These are phyloP conservation scores for Beta vulgaris DNA, from an alignment of 148 eudicot genomes.

Conservation along the genomic window DNA sequence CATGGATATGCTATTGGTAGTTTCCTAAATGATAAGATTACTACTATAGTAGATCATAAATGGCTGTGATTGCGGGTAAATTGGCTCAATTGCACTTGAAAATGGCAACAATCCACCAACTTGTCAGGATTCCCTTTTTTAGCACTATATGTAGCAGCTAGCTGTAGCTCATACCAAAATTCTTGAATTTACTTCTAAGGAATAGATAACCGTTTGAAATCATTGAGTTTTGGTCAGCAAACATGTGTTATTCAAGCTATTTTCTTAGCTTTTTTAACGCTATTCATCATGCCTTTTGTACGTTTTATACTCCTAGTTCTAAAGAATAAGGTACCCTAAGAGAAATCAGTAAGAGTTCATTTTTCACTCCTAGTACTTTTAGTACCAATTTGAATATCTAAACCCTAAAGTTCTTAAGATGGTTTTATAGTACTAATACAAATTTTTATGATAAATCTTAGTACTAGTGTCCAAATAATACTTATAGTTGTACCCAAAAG, in stretches of 20 bases:
- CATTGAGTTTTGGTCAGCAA: constrained; percentile 16
- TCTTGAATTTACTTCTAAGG: constrained; percentile 18
- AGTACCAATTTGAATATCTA: too few relatives aligned
- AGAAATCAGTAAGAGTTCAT: neutral
- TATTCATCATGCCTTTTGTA: neutral
- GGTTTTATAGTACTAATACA: too few relatives aligned
- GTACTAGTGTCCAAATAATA: too few relatives aligned
- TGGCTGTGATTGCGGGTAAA: constrained; percentile 25
- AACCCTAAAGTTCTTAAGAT: too few relatives aligned
- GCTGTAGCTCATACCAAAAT: constrained; percentile 3
- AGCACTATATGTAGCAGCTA: neutral
- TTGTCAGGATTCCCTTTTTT: constrained; percentile 10
- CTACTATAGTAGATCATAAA: neutral
- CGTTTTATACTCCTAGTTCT: neutral
- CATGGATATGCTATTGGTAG: neutral
- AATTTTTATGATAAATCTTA: too few relatives aligned
- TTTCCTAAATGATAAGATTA: neutral
- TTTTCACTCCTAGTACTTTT: neutral
- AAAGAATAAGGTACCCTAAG: neutral
- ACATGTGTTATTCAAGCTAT: neutral
- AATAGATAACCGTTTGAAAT: constrained; percentile 5
- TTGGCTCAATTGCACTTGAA: constrained; percentile 9
- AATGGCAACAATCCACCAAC: constrained; percentile 23
- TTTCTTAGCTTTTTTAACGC: constrained; percentile 2
- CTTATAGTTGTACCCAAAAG: too few relatives aligned